Evolutionary conservation across 1,284 basidiomycete genomes (phyloP).

Genomic region (Meira nashicola): DNA sequence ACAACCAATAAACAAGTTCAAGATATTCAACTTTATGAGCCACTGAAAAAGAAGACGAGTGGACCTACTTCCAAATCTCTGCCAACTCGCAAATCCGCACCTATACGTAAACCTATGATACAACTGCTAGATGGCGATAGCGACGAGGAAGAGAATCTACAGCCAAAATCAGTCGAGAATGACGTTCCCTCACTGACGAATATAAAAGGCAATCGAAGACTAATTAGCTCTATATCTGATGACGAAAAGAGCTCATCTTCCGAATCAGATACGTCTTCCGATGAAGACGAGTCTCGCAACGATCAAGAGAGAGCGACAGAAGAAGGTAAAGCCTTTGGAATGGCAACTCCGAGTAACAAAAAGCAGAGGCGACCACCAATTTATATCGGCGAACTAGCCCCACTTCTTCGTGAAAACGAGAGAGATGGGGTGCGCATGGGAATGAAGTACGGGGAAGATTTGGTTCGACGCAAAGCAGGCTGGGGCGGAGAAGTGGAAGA

Average conservation of each 20-base stretch:
- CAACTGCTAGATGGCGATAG: not conserved
- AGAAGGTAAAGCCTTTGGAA: constrained; percentile 16
- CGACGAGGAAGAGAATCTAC: not conserved
- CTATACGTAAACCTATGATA: not conserved
- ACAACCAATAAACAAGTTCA: not conserved
- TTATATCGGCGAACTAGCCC: constrained; percentile 52
- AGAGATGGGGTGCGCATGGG: constrained; percentile 20
- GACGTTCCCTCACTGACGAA: constrained; percentile 4
- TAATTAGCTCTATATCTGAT: not conserved
- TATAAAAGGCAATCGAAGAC: not conserved
- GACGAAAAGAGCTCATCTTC: constrained; percentile 16
- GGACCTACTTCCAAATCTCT: not conserved
- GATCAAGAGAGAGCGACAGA: constrained; percentile 6
- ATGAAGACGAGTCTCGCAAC: not conserved
- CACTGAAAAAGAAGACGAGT: too few species aligned
- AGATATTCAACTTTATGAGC: not conserved
- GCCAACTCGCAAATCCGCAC: not conserved
- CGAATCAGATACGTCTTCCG: constrained; percentile 13
- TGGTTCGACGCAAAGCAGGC: constrained; percentile 34
- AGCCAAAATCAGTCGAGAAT: not conserved
- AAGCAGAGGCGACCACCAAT: constrained; percentile 44
- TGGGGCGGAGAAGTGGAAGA: constrained; percentile 57
- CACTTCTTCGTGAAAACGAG: constrained; percentile 41
- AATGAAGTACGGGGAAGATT: constrained; percentile 25
- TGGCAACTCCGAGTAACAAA: constrained; percentile 17